These are phyloP conservation scores for Miscanthus sacchariflorus DNA, from an alignment of 202 grass and related monocot species.

Conservation along the genomic window DNA sequence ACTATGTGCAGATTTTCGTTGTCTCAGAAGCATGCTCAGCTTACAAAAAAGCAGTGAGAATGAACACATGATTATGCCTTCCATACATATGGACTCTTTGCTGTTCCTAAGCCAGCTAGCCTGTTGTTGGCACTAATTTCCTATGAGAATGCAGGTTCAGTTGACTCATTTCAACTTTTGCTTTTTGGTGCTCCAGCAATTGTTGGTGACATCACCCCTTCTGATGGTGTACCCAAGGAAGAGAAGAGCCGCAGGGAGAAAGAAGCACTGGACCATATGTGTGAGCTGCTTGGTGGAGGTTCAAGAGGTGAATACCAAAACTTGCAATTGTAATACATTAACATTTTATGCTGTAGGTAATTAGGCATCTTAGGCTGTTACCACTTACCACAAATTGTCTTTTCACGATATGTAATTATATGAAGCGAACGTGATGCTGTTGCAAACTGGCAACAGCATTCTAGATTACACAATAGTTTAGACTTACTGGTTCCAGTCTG, in stretches of 20 bases:
- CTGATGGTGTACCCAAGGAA: conserved; percentile 82
- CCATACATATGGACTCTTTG: background rate
- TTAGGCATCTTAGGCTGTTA: background rate
- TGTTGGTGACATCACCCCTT: conserved; percentile 93
- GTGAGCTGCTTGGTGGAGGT: conserved; percentile 79
- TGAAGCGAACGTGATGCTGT: background rate
- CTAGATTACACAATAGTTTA: background rate
- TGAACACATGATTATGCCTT: conserved; percentile 8
- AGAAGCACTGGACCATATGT: conserved; percentile 96
- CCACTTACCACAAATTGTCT: background rate
- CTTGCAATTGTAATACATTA: conserved; percentile 27
- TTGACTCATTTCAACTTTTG: conserved; percentile 12
- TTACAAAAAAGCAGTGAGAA: background rate
- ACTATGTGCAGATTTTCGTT: background rate
- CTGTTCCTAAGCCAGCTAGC: background rate
- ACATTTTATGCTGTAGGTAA: conserved; percentile 1
- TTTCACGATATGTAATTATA: background rate
- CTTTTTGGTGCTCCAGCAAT: conserved; percentile 58
- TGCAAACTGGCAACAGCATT: conserved; percentile 14
- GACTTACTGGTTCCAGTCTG: background rate
- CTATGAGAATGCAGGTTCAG: background rate
- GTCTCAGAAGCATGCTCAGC: background rate
- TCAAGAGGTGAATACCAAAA: conserved; percentile 67
- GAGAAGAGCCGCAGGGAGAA: conserved; percentile 92
- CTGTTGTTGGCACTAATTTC: background rate